Percentiles rank a stretch among this genome's conserved stretches.
phyloP scores from a whole-genome alignment of 2,329 filamentous ascomycete species.

The Trichophyton mentagrophytes region DNA sequence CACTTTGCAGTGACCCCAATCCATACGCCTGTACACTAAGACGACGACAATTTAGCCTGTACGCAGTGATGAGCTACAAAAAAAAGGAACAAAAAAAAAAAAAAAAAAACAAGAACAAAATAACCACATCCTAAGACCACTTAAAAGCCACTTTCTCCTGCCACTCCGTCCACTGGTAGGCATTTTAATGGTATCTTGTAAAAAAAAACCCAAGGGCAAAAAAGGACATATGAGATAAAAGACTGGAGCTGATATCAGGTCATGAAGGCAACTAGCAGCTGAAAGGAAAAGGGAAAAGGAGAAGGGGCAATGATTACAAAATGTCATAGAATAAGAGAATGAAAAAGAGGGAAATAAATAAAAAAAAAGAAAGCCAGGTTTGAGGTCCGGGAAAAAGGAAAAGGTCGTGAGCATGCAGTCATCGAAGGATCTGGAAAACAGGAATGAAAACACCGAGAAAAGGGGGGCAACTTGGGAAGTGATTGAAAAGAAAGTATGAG shows the following conservation, averaged over 20 bases:
- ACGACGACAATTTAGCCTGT: not conserved
- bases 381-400: not conserved
- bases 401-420: slow-evolving; percentile 8
- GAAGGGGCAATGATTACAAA: slow-evolving; percentile 5
- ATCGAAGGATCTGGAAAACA: not conserved
- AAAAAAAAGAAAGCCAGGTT: not conserved
- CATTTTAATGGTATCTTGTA: not conserved
- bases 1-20: not conserved
- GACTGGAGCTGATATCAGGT: not conserved
- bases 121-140: not conserved
- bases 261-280: slow-evolving; percentile 2
- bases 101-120: not conserved
- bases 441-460: not conserved
- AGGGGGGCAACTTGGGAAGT: not conserved
- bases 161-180: not conserved
- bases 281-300: not conserved
- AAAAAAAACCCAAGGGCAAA: not conserved
- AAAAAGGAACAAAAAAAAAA: too few species aligned
- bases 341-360: not conserved
- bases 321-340: slow-evolving; percentile 4
- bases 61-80: not conserved
- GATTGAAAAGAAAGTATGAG: not conserved
- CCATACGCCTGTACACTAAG: not conserved
- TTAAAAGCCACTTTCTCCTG: not conserved
- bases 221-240: not conserved